Conservation (phyloP, 257 asterid genomes). For the Ligustrum vulgare region DNA sequence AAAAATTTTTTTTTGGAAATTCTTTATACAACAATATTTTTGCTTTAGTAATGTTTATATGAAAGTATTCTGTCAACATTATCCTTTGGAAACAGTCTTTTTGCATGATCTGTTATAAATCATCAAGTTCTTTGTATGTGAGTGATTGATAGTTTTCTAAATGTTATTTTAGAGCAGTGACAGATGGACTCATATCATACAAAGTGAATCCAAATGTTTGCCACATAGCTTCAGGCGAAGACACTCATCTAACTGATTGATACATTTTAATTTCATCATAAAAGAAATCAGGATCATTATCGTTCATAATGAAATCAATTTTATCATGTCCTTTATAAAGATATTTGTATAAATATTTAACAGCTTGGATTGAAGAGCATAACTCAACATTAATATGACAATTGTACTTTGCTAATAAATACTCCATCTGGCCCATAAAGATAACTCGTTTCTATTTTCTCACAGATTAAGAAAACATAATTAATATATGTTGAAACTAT, state of each 20-base stretch:
- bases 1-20: too few relatives aligned
- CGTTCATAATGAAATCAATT: background rate
- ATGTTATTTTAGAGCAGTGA: background rate
- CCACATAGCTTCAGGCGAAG: background rate
- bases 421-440: too few relatives aligned
- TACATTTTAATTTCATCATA: conserved; percentile 5
- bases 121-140: too few relatives aligned
- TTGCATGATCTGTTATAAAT: too few relatives aligned
- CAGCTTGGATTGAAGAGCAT: background rate
- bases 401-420: background rate
- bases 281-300: background rate
- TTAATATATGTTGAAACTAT: too few relatives aligned
- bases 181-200: background rate
- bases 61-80: background rate
- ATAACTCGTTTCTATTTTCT: too few relatives aligned
- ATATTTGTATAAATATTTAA: conserved; percentile 21
- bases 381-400: conserved; percentile 18
- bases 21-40: too few relatives aligned
- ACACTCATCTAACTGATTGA: background rate
- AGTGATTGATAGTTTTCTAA: too few relatives aligned
- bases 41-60: too few relatives aligned
- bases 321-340: conserved; percentile 21
- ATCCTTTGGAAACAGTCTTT: background rate
- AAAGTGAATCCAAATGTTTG: background rate
- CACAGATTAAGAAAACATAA: too few relatives aligned